Conservation (phyloP, 352 stramenopile genomes). For the Pythium rishiriense region DNA sequence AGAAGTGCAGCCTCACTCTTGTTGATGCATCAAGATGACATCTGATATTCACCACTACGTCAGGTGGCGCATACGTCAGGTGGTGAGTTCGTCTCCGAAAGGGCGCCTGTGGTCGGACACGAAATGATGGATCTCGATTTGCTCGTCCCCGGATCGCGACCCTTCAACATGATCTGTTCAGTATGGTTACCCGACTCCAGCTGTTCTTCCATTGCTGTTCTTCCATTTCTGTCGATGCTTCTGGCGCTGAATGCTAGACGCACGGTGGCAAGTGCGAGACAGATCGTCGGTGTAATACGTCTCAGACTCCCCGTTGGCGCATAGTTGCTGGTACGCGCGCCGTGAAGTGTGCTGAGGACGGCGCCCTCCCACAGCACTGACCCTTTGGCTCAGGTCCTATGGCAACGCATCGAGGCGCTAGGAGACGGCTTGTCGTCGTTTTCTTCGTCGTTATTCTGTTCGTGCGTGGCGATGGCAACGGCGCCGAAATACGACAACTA, state of each 20-base stretch:
- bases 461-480: background rate
- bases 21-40: too few relatives aligned
- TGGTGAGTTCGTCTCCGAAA: too few relatives aligned
- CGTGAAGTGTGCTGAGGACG: background rate
- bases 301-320: too few relatives aligned
- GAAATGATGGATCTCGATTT: background rate
- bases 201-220: background rate
- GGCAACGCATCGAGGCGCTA: background rate
- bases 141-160: constrained; percentile 4
- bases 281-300: too few relatives aligned
- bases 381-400: background rate
- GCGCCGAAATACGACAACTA: background rate
- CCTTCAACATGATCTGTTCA: constrained; percentile 4
- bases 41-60: too few relatives aligned
- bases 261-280: too few relatives aligned
- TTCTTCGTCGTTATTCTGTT: background rate
- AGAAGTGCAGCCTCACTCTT: too few relatives aligned
- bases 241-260: too few relatives aligned
- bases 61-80: too few relatives aligned
- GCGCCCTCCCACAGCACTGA: background rate
- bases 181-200: background rate
- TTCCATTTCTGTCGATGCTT: constrained; percentile 1
- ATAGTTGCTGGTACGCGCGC: too few relatives aligned
- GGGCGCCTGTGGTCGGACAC: background rate
- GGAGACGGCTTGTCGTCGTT: background rate